phyloP scores from a whole-genome alignment of 176 grass and related monocot species.

The Oryza coarctata region DNA sequence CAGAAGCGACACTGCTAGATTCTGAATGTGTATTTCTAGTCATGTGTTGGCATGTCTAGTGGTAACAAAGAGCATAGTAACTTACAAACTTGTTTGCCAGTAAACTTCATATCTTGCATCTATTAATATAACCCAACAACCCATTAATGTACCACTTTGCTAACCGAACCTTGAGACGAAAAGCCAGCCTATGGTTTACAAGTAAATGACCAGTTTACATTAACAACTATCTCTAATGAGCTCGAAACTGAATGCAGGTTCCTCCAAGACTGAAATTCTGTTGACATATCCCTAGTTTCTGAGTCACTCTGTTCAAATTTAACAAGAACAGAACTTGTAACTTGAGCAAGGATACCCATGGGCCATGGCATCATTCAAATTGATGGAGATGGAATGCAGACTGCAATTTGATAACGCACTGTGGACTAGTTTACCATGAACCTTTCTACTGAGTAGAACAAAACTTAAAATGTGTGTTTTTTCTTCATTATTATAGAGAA shows the following conservation, averaged over 20 bases:
- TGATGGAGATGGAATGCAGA: background rate
- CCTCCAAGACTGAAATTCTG: background rate
- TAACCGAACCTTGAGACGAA: background rate
- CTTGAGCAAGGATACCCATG: background rate
- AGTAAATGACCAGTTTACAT: background rate
- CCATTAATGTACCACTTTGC: slow-evolving; percentile 7
- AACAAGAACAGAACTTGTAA: background rate
- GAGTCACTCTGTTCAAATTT: background rate
- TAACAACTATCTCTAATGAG: background rate
- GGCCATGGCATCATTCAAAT: background rate
- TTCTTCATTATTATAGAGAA: background rate
- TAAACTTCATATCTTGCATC: background rate
- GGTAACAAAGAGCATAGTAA: background rate
- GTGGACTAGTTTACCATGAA: background rate
- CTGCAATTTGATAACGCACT: background rate
- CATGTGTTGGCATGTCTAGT: background rate
- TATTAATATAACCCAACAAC: slow-evolving; percentile 44
- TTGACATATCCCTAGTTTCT: background rate
- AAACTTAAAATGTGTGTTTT: background rate
- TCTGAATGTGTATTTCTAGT: background rate
- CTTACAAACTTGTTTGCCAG: background rate
- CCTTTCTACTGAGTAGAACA: background rate
- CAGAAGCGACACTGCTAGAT: background rate
- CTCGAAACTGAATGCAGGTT: background rate
- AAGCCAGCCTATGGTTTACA: background rate